Evolutionary conservation across 2,329 filamentous ascomycete genomes (phyloP).

Genomic region (Aureobasidium pullulans): DNA sequence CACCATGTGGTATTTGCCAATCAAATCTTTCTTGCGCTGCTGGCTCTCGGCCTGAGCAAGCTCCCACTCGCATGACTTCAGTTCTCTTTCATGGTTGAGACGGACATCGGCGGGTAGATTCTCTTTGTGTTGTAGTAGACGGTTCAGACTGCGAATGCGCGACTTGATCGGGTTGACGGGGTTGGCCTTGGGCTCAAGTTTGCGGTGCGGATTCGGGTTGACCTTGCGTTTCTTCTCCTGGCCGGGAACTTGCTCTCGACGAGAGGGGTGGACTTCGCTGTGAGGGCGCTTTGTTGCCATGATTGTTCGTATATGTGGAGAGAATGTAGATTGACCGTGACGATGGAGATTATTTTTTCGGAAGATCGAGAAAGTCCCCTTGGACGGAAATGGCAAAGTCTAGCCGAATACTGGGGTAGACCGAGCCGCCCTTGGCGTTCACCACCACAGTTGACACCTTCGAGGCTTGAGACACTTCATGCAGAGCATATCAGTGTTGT

Average conservation of each 20-base stretch:
- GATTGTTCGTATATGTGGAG: not conserved
- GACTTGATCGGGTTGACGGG: slow-evolving; percentile 55
- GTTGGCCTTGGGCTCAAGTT: slow-evolving; percentile 28
- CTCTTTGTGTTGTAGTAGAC: slow-evolving; percentile 52
- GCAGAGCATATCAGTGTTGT: too few species aligned
- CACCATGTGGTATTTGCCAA: slow-evolving; percentile 74
- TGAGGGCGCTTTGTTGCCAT: slow-evolving; percentile 23
- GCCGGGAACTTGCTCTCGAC: slow-evolving; percentile 19
- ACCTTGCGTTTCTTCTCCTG: slow-evolving; percentile 21
- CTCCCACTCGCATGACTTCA: slow-evolving; percentile 59
- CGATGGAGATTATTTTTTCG: slow-evolving; percentile 7
- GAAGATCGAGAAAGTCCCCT: not conserved
- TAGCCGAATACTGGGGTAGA: not conserved
- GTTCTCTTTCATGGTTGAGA: slow-evolving; percentile 63
- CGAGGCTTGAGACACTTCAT: too few species aligned
- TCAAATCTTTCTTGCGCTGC: slow-evolving; percentile 61
- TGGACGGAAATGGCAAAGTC: slow-evolving; percentile 8
- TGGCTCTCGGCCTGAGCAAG: slow-evolving; percentile 53
- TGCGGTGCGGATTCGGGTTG: slow-evolving; percentile 19
- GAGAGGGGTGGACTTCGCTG: slow-evolving; percentile 21
- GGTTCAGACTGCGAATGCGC: slow-evolving; percentile 60
- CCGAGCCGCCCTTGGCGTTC: not conserved
- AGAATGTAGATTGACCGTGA: not conserved
- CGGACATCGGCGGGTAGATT: slow-evolving; percentile 61
- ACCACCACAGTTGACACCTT: not conserved